Evolutionary conservation across 2,329 filamentous ascomycete genomes (phyloP).

Genomic region (Fonsecaea nubica): DNA sequence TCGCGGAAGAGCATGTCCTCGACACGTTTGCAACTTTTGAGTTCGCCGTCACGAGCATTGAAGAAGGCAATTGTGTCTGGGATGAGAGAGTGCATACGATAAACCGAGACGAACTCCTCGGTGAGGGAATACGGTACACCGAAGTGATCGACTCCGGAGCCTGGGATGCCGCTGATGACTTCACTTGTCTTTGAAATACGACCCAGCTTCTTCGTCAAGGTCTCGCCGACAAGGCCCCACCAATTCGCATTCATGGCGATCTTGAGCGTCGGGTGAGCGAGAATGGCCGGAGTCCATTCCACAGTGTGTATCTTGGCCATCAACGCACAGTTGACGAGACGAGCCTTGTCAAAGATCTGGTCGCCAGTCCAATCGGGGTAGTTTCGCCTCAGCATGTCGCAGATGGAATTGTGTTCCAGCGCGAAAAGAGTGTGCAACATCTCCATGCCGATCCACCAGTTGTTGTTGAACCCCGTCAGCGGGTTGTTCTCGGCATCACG

Average conservation of each 20-base stretch:
- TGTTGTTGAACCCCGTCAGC: constrained; percentile 52
- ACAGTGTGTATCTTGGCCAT: constrained; percentile 60
- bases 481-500: constrained; percentile 47
- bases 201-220: constrained; percentile 50
- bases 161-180: constrained; percentile 50
- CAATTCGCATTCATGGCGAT: constrained; percentile 56
- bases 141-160: constrained; percentile 48
- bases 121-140: constrained; percentile 52
- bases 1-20: constrained; percentile 21
- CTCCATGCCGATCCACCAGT: constrained; percentile 58
- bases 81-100: constrained; percentile 53
- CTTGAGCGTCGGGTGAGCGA: constrained; percentile 53
- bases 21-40: constrained; percentile 40
- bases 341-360: constrained; percentile 54
- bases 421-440: constrained; percentile 56
- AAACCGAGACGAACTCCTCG: constrained; percentile 56
- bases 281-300: constrained; percentile 58
- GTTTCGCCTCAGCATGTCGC: constrained; percentile 46
- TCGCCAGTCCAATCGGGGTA: constrained; percentile 51
- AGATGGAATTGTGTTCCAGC: constrained; percentile 56
- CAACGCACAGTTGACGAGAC: constrained; percentile 54
- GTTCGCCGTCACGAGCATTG: constrained; percentile 40
- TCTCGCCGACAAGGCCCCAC: constrained; percentile 55
- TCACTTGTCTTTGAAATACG: constrained; percentile 51
- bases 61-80: constrained; percentile 49